A percentile compares a stretch with the other conserved stretches of the same genome.
Evolutionary conservation across 495 filamentous ascomycete genomes (phyloP).

Genomic region (Lasiosphaeria miniovina): DNA sequence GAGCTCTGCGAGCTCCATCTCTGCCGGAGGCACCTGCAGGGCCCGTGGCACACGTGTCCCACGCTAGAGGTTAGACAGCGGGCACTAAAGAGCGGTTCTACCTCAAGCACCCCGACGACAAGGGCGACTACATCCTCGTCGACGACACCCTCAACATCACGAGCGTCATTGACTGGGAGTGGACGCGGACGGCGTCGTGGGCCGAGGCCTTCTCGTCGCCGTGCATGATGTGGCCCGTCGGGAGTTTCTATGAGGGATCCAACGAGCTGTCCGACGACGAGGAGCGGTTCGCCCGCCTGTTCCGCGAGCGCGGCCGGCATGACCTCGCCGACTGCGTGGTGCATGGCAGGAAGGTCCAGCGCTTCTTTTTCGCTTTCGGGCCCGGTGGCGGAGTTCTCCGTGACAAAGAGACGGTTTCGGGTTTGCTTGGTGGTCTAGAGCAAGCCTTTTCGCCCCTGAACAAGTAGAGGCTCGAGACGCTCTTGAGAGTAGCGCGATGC

Average conservation of each 20-base stretch:
- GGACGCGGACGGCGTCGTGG: slow-evolving; percentile 1
- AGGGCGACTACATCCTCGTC: slow-evolving; percentile 8
- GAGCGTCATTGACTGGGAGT: slow-evolving; percentile 12
- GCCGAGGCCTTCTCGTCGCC: slow-evolving; percentile 8
- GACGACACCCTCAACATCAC: slow-evolving; percentile 6
- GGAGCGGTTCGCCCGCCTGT: background rate
- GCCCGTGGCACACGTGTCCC: slow-evolving; percentile 1
- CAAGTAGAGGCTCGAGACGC: too few species aligned
- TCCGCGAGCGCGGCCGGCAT: background rate
- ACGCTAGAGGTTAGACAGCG: background rate
- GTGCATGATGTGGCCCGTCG: slow-evolving; percentile 13
- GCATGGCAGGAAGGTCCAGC: background rate
- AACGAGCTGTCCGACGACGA: slow-evolving; percentile 7
- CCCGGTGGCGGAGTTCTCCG: too few species aligned
- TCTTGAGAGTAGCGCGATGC: too few species aligned
- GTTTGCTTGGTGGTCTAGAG: too few species aligned
- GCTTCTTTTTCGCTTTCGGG: slow-evolving; percentile 1
- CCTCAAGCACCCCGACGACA: slow-evolving; percentile 10
- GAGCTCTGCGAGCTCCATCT: slow-evolving; percentile 5
- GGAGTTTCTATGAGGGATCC: background rate
- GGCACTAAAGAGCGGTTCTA: background rate
- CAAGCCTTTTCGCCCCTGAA: too few species aligned
- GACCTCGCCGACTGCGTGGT: slow-evolving; percentile 7
- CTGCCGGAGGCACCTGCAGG: background rate
- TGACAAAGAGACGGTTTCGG: too few species aligned